Percentiles rank a stretch among this genome's conserved stretches.
These are phyloP conservation scores for Kockiozyma suomiensis DNA, from an alignment of 805 yeast genomes.

Conservation along the genomic window DNA sequence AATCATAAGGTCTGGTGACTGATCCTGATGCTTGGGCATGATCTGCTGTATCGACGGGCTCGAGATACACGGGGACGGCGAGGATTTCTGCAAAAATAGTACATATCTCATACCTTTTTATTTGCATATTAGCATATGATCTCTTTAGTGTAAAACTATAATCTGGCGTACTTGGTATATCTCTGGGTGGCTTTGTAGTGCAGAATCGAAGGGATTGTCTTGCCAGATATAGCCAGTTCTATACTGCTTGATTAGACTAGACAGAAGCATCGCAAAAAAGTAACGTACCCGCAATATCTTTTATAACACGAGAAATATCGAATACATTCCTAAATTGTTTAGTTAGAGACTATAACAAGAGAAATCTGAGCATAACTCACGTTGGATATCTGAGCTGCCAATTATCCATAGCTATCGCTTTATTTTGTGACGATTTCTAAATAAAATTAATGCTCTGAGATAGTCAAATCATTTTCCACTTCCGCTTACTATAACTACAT, in stretches of 20 bases:
- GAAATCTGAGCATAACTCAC: too few species aligned
- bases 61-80: constrained; percentile 25
- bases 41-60: constrained; percentile 4
- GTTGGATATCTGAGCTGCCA: constrained; percentile 32
- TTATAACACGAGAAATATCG: constrained; percentile 15
- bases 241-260: background rate
- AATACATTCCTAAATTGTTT: constrained; percentile 10
- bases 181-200: constrained; percentile 27
- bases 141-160: background rate
- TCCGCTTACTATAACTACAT: constrained; percentile 18
- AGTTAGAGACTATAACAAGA: too few species aligned
- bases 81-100: constrained; percentile 27
- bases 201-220: constrained; percentile 13
- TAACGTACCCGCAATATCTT: constrained; percentile 10
- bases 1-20: constrained; percentile 23
- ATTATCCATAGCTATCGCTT: constrained; percentile 22
- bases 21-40: background rate
- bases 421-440: constrained; percentile 15
- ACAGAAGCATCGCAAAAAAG: background rate
- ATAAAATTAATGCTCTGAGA: background rate
- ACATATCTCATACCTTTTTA: constrained; percentile 31
- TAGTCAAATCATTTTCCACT: background rate
- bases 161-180: constrained; percentile 28
- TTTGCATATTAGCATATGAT: too few species aligned
- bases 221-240: background rate